Percentiles rank a stretch among this genome's conserved stretches.
Conservation (phyloP, 2,329 filamentous ascomycete species). For the Venturia carpophila region DNA sequence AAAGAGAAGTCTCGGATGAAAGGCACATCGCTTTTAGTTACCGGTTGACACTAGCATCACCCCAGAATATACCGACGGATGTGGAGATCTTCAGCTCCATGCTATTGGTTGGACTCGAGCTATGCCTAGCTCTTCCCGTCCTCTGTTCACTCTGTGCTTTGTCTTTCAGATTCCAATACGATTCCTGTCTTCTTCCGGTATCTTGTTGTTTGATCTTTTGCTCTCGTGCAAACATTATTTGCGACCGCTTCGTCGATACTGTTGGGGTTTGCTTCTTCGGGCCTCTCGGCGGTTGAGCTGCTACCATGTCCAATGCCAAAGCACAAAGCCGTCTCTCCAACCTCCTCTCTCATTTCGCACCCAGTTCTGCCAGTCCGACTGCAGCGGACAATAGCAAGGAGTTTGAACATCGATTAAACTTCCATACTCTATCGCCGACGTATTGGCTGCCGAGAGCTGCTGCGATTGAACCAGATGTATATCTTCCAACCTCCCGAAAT, state of each 20-base stretch:
- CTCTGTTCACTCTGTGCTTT: background rate
- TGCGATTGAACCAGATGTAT: constrained; percentile 70
- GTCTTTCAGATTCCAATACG: background rate
- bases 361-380: constrained; percentile 27
- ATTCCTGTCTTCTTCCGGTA: background rate
- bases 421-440: constrained; percentile 77
- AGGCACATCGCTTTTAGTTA: background rate
- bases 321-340: constrained; percentile 12
- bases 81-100: background rate
- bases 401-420: constrained; percentile 47
- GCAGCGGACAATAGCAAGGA: constrained; percentile 34
- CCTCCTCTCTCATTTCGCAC: constrained; percentile 39
- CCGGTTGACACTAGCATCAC: background rate
- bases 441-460: constrained; percentile 81
- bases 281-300: background rate
- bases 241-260: background rate
- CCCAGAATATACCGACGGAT: background rate
- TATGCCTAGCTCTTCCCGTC: background rate
- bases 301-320: background rate
- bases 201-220: background rate
- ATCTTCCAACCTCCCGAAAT: constrained; percentile 20
- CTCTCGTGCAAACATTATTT: background rate
- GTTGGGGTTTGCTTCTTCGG: background rate
- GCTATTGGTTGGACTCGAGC: background rate
- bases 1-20: constrained; percentile 11